Conservation (phyloP, 352 stramenopile species). For the Phytopythium mirpurense region DNA sequence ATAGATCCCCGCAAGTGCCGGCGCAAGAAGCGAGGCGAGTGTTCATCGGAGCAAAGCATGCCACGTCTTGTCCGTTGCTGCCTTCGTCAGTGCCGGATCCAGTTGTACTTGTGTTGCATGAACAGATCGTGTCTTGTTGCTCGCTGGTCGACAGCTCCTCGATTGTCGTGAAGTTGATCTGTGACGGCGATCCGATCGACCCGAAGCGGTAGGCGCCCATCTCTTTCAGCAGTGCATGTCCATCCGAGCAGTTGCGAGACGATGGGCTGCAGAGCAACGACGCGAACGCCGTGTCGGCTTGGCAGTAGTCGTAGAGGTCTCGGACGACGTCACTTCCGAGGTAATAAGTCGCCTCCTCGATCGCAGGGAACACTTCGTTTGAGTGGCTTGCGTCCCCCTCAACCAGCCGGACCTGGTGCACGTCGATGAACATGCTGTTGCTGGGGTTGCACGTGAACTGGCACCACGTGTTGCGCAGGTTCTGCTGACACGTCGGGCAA, state of each 20-base stretch:
- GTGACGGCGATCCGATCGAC: slow-evolving; percentile 50
- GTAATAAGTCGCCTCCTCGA: slow-evolving; percentile 69
- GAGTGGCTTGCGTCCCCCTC: slow-evolving; percentile 37
- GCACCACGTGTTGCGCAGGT: slow-evolving; percentile 75
- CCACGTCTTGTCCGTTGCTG: slow-evolving; percentile 16
- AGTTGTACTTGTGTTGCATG: slow-evolving; percentile 16
- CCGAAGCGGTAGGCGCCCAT: slow-evolving; percentile 69
- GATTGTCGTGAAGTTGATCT: slow-evolving; percentile 72
- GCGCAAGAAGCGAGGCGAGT: slow-evolving; percentile 39
- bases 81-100: slow-evolving; percentile 7
- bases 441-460: slow-evolving; percentile 76
- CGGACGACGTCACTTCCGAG: slow-evolving; percentile 57
- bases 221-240: slow-evolving; percentile 40
- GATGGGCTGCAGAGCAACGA: slow-evolving; percentile 37
- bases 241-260: slow-evolving; percentile 50
- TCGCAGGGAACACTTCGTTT: slow-evolving; percentile 51
- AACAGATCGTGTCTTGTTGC: slow-evolving; percentile 47
- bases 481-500: slow-evolving; percentile 69
- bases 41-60: slow-evolving; percentile 51
- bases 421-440: slow-evolving; percentile 74
- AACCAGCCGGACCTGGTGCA: slow-evolving; percentile 60
- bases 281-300: slow-evolving; percentile 42
- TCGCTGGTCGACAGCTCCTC: slow-evolving; percentile 28
- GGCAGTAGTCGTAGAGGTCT: slow-evolving; percentile 72
- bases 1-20: slow-evolving; percentile 59